Evolutionary conservation across 306 rosid genomes (phyloP), one percentile per base, ranked within the genome.

Genomic region (Begonia fuchsioides): DNA sequence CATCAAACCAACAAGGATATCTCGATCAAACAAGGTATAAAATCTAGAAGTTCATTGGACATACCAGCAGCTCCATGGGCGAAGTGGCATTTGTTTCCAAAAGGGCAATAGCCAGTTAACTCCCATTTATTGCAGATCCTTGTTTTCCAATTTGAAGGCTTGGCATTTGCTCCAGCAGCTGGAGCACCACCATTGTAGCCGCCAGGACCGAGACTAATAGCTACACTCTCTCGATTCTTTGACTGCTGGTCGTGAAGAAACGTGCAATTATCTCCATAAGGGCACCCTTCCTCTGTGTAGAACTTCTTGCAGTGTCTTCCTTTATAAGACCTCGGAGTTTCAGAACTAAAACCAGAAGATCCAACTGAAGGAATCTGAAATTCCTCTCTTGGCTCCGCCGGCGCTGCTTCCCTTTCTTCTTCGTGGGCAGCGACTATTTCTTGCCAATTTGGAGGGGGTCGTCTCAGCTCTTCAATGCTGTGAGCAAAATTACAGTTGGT

Each of bases 141-240:
- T n/a, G 98, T 92, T 71, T 92, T 92, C 98, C 98, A 92, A 67
- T 92, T 92, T 0, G 98, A 85, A 17, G 98, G 98, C 75, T 92
- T 92, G 8, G 55, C 61, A 75, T 65, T 87, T 50, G 38, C 58
- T 3, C 12, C 47, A 1, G 54, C 50, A 10, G 44, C 18, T 0
- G 49, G 63, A 3, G 63, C 69, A 16, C 79, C n/a, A n/a, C n/a
- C 96, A 15, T 71, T 81, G 60, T 82, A 82, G 9, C 98, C n/a
- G n/a, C n/a, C 98, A 3, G 96, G 98, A 6, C 96, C 98, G 55
- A 92, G 79, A 69, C 94, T 92, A 11, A 85, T 92, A 10, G 98
- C 98, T 47, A 92, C 96, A 72, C 98, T 92, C 76, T 92, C 98
- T 20, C 98, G 64, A 50, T 92, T 77, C 79, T 83, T 92, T 0